phyloP scores from a whole-genome alignment of 2,329 filamentous ascomycete genomes.

The Neonectria neomacrospora region DNA sequence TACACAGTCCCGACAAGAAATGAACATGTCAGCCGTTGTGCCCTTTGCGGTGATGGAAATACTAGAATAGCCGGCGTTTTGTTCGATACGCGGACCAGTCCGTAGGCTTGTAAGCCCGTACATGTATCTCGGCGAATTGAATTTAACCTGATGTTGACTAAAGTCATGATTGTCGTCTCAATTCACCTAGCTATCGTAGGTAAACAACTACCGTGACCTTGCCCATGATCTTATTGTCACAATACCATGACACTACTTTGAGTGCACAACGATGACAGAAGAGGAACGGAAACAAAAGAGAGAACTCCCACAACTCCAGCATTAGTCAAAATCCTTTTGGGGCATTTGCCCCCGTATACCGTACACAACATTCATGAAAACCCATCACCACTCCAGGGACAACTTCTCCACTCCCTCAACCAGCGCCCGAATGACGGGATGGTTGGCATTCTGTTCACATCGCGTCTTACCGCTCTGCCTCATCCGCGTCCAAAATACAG shows the following conservation, averaged over 20 bases:
- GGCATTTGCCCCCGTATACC: background rate
- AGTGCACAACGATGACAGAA: too few species aligned
- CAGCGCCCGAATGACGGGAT: slow-evolving; percentile 49
- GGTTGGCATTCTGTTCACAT: slow-evolving; percentile 50
- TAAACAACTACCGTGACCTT: background rate
- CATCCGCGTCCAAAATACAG: slow-evolving; percentile 85
- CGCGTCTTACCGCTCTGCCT: slow-evolving; percentile 66
- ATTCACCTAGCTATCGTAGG: background rate
- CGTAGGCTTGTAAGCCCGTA: background rate
- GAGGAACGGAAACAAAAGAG: background rate
- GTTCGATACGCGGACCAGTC: background rate
- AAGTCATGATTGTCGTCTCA: background rate
- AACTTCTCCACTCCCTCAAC: slow-evolving; percentile 41
- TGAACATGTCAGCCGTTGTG: slow-evolving; percentile 3
- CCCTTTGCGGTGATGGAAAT: background rate
- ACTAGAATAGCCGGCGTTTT: slow-evolving; percentile 4
- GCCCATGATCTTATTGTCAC: background rate
- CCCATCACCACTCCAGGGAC: slow-evolving; percentile 51
- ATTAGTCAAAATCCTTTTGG: background rate
- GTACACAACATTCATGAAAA: background rate
- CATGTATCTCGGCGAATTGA: background rate
- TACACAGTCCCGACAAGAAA: slow-evolving; percentile 21
- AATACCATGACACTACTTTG: background rate
- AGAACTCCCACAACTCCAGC: background rate
- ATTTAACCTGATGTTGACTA: background rate